Evolutionary conservation across 2,329 filamentous ascomycete species (phyloP).

Genomic region (Davidsoniella virescens): DNA sequence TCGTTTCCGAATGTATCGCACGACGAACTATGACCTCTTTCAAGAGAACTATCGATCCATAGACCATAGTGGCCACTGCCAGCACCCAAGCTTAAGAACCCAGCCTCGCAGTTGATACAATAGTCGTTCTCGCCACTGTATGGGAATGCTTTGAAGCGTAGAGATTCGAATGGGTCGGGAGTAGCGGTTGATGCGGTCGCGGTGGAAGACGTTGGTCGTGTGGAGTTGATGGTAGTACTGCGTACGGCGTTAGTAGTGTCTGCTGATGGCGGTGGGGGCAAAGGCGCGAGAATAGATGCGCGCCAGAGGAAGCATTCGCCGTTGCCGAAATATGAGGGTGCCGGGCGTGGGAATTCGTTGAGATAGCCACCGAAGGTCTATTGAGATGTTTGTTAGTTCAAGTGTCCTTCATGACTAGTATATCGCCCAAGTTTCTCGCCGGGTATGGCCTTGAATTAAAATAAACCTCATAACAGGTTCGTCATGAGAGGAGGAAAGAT

Average conservation of each 20-base stretch:
- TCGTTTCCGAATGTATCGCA: conserved; percentile 94
- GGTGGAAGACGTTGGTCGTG: conserved; percentile 9
- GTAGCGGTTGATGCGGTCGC: conserved; percentile 16
- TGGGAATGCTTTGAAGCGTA: conserved; percentile 93
- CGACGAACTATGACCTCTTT: conserved; percentile 64
- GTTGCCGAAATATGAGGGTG: conserved; percentile 79
- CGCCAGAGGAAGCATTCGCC: conserved; percentile 76
- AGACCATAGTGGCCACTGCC: conserved; percentile 82
- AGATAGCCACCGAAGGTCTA: conserved; percentile 86
- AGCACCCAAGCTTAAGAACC: conserved; percentile 74
- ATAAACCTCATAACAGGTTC: too few relatives aligned
- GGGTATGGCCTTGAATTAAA: background rate
- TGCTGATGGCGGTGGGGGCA: conserved; percentile 34
- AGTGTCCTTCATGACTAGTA: background rate
- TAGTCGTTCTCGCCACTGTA: conserved; percentile 95
- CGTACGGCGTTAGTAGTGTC: conserved; percentile 33
- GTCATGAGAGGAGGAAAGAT: too few relatives aligned
- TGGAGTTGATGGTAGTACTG: conserved; percentile 24
- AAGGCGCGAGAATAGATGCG: conserved; percentile 39
- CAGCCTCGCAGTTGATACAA: conserved; percentile 79
- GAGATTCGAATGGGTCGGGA: conserved; percentile 36
- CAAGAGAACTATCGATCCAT: conserved; percentile 78
- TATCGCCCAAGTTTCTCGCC: background rate
- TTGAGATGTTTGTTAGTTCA: background rate
- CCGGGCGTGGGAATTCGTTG: conserved; percentile 69